These are phyloP conservation scores for Silene conica DNA, from an alignment of 148 eudicot species.

Conservation along the genomic window DNA sequence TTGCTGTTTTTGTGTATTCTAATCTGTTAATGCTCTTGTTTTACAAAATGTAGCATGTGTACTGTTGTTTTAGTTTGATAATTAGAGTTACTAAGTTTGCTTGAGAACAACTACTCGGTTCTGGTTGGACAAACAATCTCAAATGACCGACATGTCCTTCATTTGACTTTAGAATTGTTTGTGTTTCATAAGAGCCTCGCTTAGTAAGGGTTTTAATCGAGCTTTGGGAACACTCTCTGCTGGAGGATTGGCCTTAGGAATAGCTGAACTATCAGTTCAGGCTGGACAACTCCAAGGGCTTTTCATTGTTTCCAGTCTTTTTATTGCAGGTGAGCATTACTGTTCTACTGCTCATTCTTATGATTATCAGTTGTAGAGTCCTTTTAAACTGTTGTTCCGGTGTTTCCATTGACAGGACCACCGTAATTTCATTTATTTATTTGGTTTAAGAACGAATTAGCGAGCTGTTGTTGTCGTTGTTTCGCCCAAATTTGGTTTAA, in stretches of 20 bases:
- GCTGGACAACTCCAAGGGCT: slow-evolving; percentile 29
- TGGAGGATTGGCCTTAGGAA: slow-evolving; percentile 50
- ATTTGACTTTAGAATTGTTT: slow-evolving; percentile 1
- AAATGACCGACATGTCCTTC: no score
- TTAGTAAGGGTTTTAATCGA: slow-evolving; percentile 55
- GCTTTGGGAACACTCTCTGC: slow-evolving; percentile 50
- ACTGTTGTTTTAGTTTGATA: no score
- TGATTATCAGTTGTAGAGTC: no score
- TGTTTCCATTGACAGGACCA: background rate
- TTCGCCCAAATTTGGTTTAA: background rate
- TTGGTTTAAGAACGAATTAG: no score
- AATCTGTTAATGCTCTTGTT: no score
- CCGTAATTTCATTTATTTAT: background rate
- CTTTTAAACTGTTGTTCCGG: no score
- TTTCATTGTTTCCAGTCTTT: slow-evolving; percentile 35
- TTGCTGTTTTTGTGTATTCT: no score
- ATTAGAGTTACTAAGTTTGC: no score
- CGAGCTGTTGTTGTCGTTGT: no score
- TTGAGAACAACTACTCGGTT: no score
- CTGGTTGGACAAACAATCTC: background rate
- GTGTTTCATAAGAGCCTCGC: slow-evolving; percentile 42
- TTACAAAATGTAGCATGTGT: no score
- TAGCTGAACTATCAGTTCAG: slow-evolving; percentile 38
- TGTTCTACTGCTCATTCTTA: background rate
- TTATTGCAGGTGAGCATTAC: slow-evolving; percentile 36